Conservation (phyloP, 352 stramenopile genomes). For the Phytophthora melonis region DNA sequence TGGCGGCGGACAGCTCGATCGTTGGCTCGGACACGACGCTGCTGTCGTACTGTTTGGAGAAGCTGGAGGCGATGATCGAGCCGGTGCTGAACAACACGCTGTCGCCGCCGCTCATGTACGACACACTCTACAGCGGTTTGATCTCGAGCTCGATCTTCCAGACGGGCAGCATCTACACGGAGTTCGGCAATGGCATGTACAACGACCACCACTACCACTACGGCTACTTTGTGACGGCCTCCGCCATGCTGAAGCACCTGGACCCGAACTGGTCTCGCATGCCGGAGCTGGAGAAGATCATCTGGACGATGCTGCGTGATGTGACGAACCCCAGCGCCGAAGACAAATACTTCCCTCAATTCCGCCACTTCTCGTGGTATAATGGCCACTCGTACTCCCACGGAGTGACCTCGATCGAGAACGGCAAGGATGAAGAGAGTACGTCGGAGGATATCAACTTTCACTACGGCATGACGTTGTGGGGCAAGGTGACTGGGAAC, state of each 20-base stretch:
- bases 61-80: constrained; percentile 57
- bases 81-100: constrained; percentile 63
- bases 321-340: too few relatives aligned
- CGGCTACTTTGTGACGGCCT: too few relatives aligned
- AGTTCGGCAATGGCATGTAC: constrained; percentile 67
- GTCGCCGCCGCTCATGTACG: constrained; percentile 55
- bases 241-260: too few relatives aligned
- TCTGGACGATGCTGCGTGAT: too few relatives aligned
- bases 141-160: constrained; percentile 50
- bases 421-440: constrained; percentile 1
- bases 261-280: too few relatives aligned
- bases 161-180: constrained; percentile 52
- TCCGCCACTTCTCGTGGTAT: too few relatives aligned
- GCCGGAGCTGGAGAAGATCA: too few relatives aligned
- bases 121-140: constrained; percentile 65
- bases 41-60: constrained; percentile 48
- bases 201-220: too few relatives aligned
- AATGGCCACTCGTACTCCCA: background rate
- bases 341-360: too few relatives aligned
- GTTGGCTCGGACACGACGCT: constrained; percentile 52
- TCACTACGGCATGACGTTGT: background rate
- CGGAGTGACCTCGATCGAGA: background rate
- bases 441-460: constrained; percentile 1
- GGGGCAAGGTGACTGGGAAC: background rate
- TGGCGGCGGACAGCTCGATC: constrained; percentile 51